Evolutionary conservation across 306 rosid genomes (phyloP).

Genomic region (Vigna unguiculata): DNA sequence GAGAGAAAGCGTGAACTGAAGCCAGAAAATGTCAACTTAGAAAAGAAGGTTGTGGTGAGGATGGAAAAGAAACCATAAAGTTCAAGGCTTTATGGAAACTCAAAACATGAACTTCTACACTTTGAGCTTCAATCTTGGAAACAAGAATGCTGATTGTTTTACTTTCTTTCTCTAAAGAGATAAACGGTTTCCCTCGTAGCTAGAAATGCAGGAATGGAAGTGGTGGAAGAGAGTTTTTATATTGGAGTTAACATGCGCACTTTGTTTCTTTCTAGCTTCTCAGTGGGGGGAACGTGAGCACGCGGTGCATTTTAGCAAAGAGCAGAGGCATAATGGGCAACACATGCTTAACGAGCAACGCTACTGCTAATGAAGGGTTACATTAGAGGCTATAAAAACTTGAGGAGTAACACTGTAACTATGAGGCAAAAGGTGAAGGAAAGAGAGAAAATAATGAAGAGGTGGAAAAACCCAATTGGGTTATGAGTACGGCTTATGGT

Average conservation of each 20-base stretch:
- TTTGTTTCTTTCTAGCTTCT: neutral
- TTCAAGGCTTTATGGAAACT: slow-evolving; percentile 47
- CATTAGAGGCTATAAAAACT: slow-evolving; percentile 34
- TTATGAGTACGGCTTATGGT: slow-evolving; percentile 69
- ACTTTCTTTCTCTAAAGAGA: slow-evolving; percentile 37
- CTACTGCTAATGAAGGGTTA: slow-evolving; percentile 26
- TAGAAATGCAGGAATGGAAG: slow-evolving; percentile 32
- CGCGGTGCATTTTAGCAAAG: slow-evolving; percentile 45
- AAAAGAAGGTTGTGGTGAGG: neutral
- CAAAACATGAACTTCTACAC: slow-evolving; percentile 44
- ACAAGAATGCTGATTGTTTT: slow-evolving; percentile 35
- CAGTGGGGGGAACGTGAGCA: slow-evolving; percentile 12
- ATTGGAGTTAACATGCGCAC: slow-evolving; percentile 42
- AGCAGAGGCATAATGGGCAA: slow-evolving; percentile 24
- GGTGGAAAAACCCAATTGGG: slow-evolving; percentile 45
- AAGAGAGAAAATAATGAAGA: neutral
- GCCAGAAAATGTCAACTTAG: neutral
- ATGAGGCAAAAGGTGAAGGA: neutral
- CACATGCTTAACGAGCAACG: neutral
- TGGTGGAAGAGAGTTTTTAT: slow-evolving; percentile 7
- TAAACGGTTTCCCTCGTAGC: slow-evolving; percentile 12
- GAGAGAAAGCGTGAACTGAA: neutral
- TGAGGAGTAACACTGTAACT: neutral
- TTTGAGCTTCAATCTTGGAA: slow-evolving; percentile 45
- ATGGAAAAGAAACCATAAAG: slow-evolving; percentile 37